phyloP scores from a whole-genome alignment of 352 stramenopile genomes.

The Phytophthora boehmeriae region DNA sequence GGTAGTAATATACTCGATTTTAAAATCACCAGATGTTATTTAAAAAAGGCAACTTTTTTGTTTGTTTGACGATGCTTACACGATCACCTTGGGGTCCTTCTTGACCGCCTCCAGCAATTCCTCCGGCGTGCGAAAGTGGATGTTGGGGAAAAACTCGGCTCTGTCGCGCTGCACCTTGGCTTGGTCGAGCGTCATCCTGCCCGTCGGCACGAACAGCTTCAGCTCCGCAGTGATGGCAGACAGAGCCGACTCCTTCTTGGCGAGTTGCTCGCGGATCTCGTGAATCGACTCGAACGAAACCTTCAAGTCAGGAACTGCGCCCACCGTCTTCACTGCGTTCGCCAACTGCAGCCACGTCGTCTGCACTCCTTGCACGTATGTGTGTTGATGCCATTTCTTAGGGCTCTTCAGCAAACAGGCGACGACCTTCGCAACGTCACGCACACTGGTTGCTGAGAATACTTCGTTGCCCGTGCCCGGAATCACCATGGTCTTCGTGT shows the following conservation, averaged over 20 bases:
- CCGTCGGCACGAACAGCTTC: slow-evolving; percentile 24
- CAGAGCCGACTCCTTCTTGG: slow-evolving; percentile 12
- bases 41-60: too few species aligned
- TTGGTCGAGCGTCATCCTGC: slow-evolving; percentile 27
- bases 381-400: slow-evolving; percentile 37
- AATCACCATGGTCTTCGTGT: slow-evolving; percentile 39
- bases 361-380: slow-evolving; percentile 37
- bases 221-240: slow-evolving; percentile 18
- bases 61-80: too few species aligned
- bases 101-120: slow-evolving; percentile 30
- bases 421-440: slow-evolving; percentile 28
- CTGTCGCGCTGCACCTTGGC: slow-evolving; percentile 35
- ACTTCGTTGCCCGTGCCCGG: slow-evolving; percentile 35
- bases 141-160: slow-evolving; percentile 27
- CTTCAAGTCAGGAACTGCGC: slow-evolving; percentile 28
- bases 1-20: too few species aligned
- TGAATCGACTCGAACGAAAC: slow-evolving; percentile 25
- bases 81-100: slow-evolving; percentile 19
- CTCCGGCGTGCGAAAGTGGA: slow-evolving; percentile 36
- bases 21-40: too few species aligned
- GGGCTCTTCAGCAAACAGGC: slow-evolving; percentile 24
- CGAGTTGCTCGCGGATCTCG: slow-evolving; percentile 19
- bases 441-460: slow-evolving; percentile 31
- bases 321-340: slow-evolving; percentile 24
- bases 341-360: slow-evolving; percentile 42